These are phyloP conservation scores for Ramaria rubella DNA, from an alignment of 768 basidiomycete species.

Conservation along the genomic window DNA sequence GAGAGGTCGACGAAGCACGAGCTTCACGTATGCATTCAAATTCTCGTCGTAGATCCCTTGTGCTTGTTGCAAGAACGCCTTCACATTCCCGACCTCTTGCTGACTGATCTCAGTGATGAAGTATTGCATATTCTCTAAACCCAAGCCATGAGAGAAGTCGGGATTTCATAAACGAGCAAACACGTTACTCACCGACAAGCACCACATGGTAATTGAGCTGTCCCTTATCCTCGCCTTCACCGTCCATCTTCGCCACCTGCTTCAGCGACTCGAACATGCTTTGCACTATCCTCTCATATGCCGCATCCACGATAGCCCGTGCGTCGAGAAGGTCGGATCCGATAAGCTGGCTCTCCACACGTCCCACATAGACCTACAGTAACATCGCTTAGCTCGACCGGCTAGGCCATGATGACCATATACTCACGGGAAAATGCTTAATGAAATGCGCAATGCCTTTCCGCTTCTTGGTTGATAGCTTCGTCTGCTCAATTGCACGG, in stretches of 20 bases:
- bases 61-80: constrained; percentile 61
- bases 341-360: constrained; percentile 78
- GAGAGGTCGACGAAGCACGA: constrained; percentile 82
- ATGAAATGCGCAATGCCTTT: constrained; percentile 90
- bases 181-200: constrained; percentile 65
- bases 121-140: constrained; percentile 90
- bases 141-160: constrained; percentile 7
- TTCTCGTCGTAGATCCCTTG: constrained; percentile 88
- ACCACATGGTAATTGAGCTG: constrained; percentile 96
- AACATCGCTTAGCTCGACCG: not conserved
- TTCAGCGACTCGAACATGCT: constrained; percentile 90
- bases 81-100: constrained; percentile 58
- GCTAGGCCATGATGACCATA: not conserved
- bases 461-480: constrained; percentile 86
- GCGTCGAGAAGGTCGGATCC: constrained; percentile 74
- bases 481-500: constrained; percentile 82
- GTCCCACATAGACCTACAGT: constrained; percentile 55
- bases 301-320: constrained; percentile 65
- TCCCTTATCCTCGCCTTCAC: constrained; percentile 91
- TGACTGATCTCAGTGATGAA: constrained; percentile 78
- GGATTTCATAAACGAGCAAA: not conserved
- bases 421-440: constrained; percentile 72
- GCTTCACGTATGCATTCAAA: constrained; percentile 75
- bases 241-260: constrained; percentile 94
- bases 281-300: constrained; percentile 84